Evolutionary conservation across 805 yeast genomes (phyloP), one percentile per base, ranked within the genome.

Genomic region (Danielia oregonensis): DNA sequence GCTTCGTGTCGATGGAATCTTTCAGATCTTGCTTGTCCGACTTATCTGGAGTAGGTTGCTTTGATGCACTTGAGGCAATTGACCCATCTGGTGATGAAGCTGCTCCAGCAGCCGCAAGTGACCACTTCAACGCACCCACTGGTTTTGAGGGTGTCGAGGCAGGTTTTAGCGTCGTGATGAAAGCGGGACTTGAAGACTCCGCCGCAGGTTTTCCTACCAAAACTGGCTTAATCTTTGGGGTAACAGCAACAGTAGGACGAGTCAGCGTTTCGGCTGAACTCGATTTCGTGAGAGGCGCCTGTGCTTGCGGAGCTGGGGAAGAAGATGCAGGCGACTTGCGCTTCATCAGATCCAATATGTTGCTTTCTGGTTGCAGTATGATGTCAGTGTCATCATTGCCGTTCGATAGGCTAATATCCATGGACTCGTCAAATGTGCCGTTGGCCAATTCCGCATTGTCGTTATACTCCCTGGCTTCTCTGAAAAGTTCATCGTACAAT

Each of bases 61-160:
- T 26, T n/a, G 35, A 26, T 5, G 29, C 36, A 27, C 17, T 25
- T n/a, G 41, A 19, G 13, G 16, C 24, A 27, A 17, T 25, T n/a
- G 41, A 19, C 13, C 15, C 24, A 8, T 33, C 40, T 17, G 30
- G 26, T 12, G 22, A 25, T 22, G 26, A 44, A 17, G 51, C 31
- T 17, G 32, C 37, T 13, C 48, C 70, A 5, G 74, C 73, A 4
- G 78, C 79, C 4, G 78, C 78, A 1, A 77, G 61, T 0, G 81
- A 65, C 66, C 79, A 77, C 49, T 76, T 76, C 34, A 77, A 55
- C 30, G 72, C 76, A 10, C 77, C 76, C 6, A 71, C 64, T 6
- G 78, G 76, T 45, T 70, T 70, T 1, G 70, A 55, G 9, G 81
- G 82, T 5, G 74, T 62, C 3, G 74, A 59, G 1, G 82, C 79